Evolutionary conservation across 2,329 filamentous ascomycete genomes (phyloP).

Genomic region (Aspergillus sojae): DNA sequence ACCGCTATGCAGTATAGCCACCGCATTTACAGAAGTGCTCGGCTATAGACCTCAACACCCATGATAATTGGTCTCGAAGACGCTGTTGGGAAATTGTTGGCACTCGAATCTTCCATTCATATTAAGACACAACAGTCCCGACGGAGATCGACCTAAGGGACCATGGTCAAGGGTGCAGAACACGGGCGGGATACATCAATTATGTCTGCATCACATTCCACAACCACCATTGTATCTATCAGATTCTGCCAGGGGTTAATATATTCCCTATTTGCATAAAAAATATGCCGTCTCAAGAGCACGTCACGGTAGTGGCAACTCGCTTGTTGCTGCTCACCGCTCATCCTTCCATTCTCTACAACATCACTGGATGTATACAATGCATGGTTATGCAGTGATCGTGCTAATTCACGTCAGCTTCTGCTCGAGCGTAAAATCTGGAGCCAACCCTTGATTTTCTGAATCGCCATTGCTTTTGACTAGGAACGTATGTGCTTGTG

Average conservation of each 20-base stretch:
- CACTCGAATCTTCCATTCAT: constrained; percentile 3
- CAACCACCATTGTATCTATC: constrained; percentile 11
- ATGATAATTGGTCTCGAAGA: background rate
- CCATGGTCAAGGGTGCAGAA: background rate
- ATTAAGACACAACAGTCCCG: constrained; percentile 5
- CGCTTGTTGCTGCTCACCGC: constrained; percentile 11
- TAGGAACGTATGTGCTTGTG: background rate
- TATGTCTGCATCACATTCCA: constrained; percentile 1
- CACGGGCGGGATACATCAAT: constrained; percentile 6
- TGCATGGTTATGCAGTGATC: background rate
- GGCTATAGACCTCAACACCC: background rate
- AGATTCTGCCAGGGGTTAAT: constrained; percentile 6
- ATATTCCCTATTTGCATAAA: constrained; percentile 2
- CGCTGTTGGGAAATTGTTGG: background rate
- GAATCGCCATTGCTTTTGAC: background rate
- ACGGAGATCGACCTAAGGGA: background rate
- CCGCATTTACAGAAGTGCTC: background rate
- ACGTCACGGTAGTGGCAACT: background rate
- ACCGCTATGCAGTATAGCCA: background rate
- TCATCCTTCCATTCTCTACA: constrained; percentile 4
- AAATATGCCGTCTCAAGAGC: constrained; percentile 4
- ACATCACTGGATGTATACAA: constrained; percentile 1
- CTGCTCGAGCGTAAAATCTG: background rate
- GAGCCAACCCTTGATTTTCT: background rate
- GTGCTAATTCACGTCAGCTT: background rate